Evolutionary conservation across 2,329 filamentous ascomycete genomes (phyloP).

Genomic region (Exophiala mesophila): DNA sequence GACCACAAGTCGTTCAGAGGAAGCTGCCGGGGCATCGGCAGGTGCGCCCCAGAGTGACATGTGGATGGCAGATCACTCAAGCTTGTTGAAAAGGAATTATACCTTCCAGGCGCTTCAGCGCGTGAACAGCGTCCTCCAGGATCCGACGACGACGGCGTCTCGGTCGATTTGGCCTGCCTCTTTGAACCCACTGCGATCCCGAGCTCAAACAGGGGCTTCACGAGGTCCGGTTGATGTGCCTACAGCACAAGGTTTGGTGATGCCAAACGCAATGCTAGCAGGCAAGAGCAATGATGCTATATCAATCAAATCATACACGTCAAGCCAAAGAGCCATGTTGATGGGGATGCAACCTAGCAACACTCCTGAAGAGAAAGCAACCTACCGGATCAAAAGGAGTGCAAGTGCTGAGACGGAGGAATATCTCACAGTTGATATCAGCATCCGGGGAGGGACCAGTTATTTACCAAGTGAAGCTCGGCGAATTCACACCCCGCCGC

Average conservation of each 20-base stretch:
- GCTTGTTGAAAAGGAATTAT: slow-evolving; percentile 18
- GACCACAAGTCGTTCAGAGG: neutral
- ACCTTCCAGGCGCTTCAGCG: slow-evolving; percentile 18
- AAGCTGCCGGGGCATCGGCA: neutral
- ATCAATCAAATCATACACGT: slow-evolving; percentile 19
- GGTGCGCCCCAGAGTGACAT: neutral
- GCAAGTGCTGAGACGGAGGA: slow-evolving; percentile 26
- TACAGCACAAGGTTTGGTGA: slow-evolving; percentile 9
- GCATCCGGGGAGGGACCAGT: slow-evolving; percentile 25
- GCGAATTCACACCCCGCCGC: slow-evolving; percentile 26
- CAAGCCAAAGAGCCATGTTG: slow-evolving; percentile 20
- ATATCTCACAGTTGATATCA: slow-evolving; percentile 28
- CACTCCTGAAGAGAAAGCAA: slow-evolving; percentile 24
- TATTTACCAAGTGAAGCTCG: slow-evolving; percentile 28
- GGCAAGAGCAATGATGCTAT: slow-evolving; percentile 6
- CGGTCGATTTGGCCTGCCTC: slow-evolving; percentile 5
- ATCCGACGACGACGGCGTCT: slow-evolving; percentile 4
- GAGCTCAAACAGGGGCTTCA: slow-evolving; percentile 11
- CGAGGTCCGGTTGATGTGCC: neutral
- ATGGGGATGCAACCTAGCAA: slow-evolving; percentile 22
- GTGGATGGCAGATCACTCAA: slow-evolving; percentile 16
- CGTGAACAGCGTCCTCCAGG: slow-evolving; percentile 20
- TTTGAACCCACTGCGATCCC: slow-evolving; percentile 9
- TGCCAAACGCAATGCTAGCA: slow-evolving; percentile 1
- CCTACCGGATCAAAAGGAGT: slow-evolving; percentile 26